Conservation (phyloP, 2,329 filamentous ascomycete genomes). For the Penicillium carneum region DNA sequence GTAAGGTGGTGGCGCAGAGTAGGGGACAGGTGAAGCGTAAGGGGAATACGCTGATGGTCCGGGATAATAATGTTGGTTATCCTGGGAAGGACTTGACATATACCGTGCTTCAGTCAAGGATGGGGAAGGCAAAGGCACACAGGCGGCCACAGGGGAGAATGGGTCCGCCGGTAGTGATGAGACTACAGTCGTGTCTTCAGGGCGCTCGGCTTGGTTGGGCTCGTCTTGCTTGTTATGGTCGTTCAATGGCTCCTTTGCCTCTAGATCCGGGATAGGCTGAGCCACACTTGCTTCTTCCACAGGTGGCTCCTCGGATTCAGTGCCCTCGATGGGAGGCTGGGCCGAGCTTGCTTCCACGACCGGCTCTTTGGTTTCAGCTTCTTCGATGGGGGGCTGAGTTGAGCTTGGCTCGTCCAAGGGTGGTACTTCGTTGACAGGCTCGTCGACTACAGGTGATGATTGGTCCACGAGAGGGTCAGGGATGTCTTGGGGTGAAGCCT, state of each 20-base stretch:
- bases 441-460: constrained; percentile 1
- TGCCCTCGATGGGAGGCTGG: background rate
- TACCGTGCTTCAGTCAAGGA: constrained; percentile 42
- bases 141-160: constrained; percentile 35
- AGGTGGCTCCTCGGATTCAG: background rate
- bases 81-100: constrained; percentile 38
- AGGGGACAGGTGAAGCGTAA: constrained; percentile 26
- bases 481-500: background rate
- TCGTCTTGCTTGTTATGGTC: constrained; percentile 6
- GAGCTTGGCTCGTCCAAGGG: constrained; percentile 1
- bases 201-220: constrained; percentile 17
- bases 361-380: constrained; percentile 4
- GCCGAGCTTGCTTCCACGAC: background rate
- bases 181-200: constrained; percentile 30
- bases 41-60: constrained; percentile 34
- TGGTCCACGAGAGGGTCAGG: background rate
- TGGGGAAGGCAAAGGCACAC: constrained; percentile 43
- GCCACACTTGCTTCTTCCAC: background rate
- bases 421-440: constrained; percentile 1
- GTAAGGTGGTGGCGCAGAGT: constrained; percentile 20
- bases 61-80: constrained; percentile 37
- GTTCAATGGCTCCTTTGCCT: background rate
- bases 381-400: background rate
- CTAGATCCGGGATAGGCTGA: background rate
- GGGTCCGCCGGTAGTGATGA: constrained; percentile 36